Base-by-base conservation (phyloP, 148 eudicot species). In the Oxyria digyna region DNA sequence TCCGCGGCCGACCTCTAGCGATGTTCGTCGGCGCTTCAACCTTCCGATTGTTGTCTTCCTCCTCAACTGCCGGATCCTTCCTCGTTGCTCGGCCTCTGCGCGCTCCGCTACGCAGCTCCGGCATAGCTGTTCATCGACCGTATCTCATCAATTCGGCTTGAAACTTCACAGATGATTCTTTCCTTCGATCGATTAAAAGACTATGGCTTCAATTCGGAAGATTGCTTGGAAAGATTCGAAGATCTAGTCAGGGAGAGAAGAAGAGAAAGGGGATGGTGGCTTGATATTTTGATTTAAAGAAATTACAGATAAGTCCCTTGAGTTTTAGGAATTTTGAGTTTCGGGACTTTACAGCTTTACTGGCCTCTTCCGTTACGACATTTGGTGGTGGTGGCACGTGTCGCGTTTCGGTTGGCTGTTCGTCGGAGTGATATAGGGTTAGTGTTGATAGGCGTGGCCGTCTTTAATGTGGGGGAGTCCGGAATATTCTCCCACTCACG, bases 81-180 rank as follows among this genome's bases (percentile, higher is more conserved):
- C 74, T 74, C 42, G 83, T 74, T 78, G 75, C 69, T 75, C 91
- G 81, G 72, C 91, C 91, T 78, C 89, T 79, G 69, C 91, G 83
- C 63, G 48, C 88, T 78, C 85, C 85, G 42, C 86, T 73, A 75
- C 86, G 86, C 80, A 76, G 71, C 59, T 71, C 82, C 52, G 86
- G 88, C 86, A 85, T 87, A 76, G 73, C 84, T 84, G 84, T 84
- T 79, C 81, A 78, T 67, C 82, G 62, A 76, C 42, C 70, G 41
- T 21, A 9, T 4, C 18, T 18, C 69, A 66, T 66, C 69, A 66
- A 38, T n/a, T n/a, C n/a, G n/a, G n/a, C n/a, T 50, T 50, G 12
- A 50, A 50, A 50, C 26, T 23, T 10, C 27, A 21, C 57, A 20
- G 29, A 50, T 50, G 27, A 50, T 8, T 50, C 27, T 8, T 50